These are phyloP conservation scores for Stagonosporopsis vannaccii DNA, from an alignment of 2,329 filamentous ascomycete genomes.

Conservation along the genomic window DNA sequence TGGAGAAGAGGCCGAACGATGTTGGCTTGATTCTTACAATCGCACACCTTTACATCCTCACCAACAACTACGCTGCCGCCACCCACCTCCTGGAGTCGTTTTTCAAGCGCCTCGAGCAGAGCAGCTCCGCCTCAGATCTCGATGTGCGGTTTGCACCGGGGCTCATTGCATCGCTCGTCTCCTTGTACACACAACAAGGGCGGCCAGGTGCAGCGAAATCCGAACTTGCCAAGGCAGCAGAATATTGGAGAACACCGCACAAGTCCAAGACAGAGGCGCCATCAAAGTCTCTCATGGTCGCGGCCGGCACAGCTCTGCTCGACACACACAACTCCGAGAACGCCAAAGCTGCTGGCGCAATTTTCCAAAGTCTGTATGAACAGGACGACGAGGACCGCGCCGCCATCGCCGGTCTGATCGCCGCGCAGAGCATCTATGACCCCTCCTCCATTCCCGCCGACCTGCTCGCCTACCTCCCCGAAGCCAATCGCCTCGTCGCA, in stretches of 20 bases:
- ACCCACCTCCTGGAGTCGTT: slow-evolving; percentile 78
- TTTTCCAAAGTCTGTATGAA: slow-evolving; percentile 76
- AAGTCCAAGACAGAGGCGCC: slow-evolving; percentile 58
- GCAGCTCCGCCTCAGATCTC: slow-evolving; percentile 62
- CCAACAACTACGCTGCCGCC: slow-evolving; percentile 75
- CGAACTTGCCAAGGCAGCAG: slow-evolving; percentile 79
- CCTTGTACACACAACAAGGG: slow-evolving; percentile 78
- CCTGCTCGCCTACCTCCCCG: slow-evolving; percentile 64
- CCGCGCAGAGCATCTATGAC: slow-evolving; percentile 73
- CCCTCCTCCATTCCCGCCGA: slow-evolving; percentile 62
- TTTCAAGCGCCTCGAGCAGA: slow-evolving; percentile 73
- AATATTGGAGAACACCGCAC: slow-evolving; percentile 72
- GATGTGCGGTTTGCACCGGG: slow-evolving; percentile 84
- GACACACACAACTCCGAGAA: slow-evolving; percentile 75
- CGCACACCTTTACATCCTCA: slow-evolving; percentile 79
- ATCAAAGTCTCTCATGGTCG: slow-evolving; percentile 68
- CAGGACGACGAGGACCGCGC: slow-evolving; percentile 72
- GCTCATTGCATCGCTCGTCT: slow-evolving; percentile 79
- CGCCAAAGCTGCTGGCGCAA: slow-evolving; percentile 73
- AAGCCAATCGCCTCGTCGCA: slow-evolving; percentile 67
- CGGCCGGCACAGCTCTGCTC: slow-evolving; percentile 83
- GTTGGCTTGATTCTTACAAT: slow-evolving; percentile 81
- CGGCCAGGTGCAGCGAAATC: slow-evolving; percentile 74
- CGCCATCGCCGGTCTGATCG: slow-evolving; percentile 83
- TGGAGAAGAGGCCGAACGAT: slow-evolving; percentile 79